Percentiles rank a stretch among this genome's conserved stretches.
Evolutionary conservation across 2,329 filamentous ascomycete genomes (phyloP).

Genomic region (Aspergillus glaucus): DNA sequence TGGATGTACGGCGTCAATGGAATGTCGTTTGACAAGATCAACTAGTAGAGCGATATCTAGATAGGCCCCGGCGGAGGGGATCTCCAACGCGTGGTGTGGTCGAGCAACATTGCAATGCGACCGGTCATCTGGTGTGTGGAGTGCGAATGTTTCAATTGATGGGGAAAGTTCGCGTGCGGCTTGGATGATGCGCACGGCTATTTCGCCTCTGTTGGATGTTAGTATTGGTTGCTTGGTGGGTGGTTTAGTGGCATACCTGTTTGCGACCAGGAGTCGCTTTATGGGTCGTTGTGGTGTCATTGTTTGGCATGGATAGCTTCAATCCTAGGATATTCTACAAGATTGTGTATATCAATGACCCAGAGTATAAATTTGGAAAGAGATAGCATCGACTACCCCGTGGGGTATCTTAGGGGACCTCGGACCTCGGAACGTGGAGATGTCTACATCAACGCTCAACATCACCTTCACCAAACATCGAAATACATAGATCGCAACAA

Average conservation of each 20-base stretch:
- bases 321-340: too few relatives aligned
- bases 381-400: background rate
- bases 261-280: conserved; percentile 48
- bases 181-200: conserved; percentile 55
- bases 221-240: background rate
- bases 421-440: conserved; percentile 6
- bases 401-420: too few relatives aligned
- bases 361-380: too few relatives aligned
- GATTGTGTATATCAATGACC: too few relatives aligned
- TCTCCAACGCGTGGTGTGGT: conserved; percentile 45
- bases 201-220: conserved; percentile 50
- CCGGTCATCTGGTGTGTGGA: conserved; percentile 51
- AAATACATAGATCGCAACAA: background rate
- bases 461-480: background rate
- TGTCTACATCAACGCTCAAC: background rate
- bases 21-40: conserved; percentile 42
- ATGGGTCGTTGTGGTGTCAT: conserved; percentile 31
- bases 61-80: conserved; percentile 49
- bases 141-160: conserved; percentile 47
- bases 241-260: conserved; percentile 35
- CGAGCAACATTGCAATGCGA: conserved; percentile 47
- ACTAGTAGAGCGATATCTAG: conserved; percentile 47
- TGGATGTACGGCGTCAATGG: conserved; percentile 52
- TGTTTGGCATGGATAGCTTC: background rate
- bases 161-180: conserved; percentile 52